These are phyloP conservation scores for Coemansia interrupta DNA, from an alignment of 192 early-diverging fungal genomes.

Conservation along the genomic window DNA sequence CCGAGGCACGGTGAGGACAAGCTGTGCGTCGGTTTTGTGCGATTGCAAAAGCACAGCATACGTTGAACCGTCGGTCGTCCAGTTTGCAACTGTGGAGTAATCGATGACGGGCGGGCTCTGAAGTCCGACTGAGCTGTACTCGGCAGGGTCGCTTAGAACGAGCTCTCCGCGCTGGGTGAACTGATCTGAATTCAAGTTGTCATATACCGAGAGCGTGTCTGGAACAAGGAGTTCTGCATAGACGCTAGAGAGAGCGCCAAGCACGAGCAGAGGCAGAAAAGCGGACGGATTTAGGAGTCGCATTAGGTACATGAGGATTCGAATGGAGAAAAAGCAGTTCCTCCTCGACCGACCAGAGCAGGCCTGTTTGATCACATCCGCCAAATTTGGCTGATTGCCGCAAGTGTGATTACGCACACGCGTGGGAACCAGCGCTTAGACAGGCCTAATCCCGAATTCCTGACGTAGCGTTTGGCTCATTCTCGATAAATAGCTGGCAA, in stretches of 20 bases:
- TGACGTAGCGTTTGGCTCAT: too few relatives aligned
- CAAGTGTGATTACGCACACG: too few relatives aligned
- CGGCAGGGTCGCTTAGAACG: constrained; percentile 19
- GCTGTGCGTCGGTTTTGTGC: constrained; percentile 13
- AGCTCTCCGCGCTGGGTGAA: constrained; percentile 45
- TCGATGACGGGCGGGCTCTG: constrained; percentile 13
- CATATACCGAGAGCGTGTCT: constrained; percentile 36
- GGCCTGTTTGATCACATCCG: too few relatives aligned
- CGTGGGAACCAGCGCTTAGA: too few relatives aligned
- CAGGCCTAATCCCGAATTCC: too few relatives aligned
- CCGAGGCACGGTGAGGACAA: constrained; percentile 16
- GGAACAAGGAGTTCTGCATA: not conserved
- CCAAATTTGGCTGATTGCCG: too few relatives aligned
- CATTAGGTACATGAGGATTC: constrained; percentile 1
- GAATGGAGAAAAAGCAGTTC: too few relatives aligned
- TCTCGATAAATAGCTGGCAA: too few relatives aligned
- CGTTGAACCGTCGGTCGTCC: constrained; percentile 2
- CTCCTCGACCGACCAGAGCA: too few relatives aligned
- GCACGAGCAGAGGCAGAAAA: not conserved
- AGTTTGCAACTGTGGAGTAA: not conserved
- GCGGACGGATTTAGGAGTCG: constrained; percentile 7
- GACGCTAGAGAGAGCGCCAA: constrained; percentile 1
- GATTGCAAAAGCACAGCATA: constrained; percentile 31
- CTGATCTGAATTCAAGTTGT: constrained; percentile 13
- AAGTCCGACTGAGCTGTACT: constrained; percentile 21